Evolutionary conservation across 495 filamentous ascomycete genomes (phyloP), one percentile per base, ranked within the genome.

Genomic region (Chaetomium tenue): DNA sequence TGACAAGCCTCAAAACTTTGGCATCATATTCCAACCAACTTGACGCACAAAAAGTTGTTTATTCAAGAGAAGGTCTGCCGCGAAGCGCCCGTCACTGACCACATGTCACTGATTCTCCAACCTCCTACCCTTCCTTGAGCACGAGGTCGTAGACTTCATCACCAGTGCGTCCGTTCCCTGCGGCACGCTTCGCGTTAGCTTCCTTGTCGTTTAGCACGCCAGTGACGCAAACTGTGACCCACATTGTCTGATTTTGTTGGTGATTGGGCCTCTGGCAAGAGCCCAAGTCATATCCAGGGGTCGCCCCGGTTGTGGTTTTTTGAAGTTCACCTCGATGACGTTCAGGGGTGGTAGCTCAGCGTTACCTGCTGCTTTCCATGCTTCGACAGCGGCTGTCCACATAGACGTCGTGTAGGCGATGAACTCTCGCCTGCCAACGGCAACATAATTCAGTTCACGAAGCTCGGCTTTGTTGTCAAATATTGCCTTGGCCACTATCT

Each of bases 261-360:
- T 44, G 48, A 61, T 23, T 30, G 52, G 23, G 18, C 44, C 30
- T 53, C 59, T 61, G 22, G 59, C 59, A 53, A 46, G 59, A 42
- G 48, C 59, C 59, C 59, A 61, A 11, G 33, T 44, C 20, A 61
- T 22, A 13, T 61, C 59, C 13, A 61, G 37, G 44, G 59, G 47
- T 53, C 53, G 30, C 33, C 59, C 59, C 59, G 59, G 59, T 46
- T 61, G 47, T 33, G 59, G 59, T 46, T 61, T 52, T 23, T 61
- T 61, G 59, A 61, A 61, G 47, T 61, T 61, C 22, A 53, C 59
- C 59, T 61, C 59, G 59, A 61, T 61, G 33, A 44, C 59, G 48
- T 22, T 53, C 0, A 28, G 59, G n/a, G 59, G 47, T 44, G 59
- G 59, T 30, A 42, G 59, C 20, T 30, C 48, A n/a, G 47, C 48